Percentiles rank a stretch among this genome's conserved stretches.
phyloP scores from a whole-genome alignment of 352 stramenopile species.

The Bremia lactucae region DNA sequence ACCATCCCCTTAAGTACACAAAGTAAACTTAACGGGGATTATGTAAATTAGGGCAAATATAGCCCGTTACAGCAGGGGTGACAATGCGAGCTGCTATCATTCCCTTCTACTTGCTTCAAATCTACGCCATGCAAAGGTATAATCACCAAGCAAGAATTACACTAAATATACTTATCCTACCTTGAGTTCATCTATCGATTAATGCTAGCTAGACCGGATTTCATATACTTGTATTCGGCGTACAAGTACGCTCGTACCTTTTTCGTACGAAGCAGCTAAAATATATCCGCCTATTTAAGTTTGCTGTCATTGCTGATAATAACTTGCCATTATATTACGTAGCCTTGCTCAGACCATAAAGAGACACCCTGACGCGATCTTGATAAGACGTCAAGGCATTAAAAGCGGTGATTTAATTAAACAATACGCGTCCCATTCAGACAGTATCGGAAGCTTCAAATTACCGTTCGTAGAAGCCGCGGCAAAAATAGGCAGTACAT shows the following conservation, averaged over 20 bases:
- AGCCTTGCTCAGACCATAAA: conserved; percentile 33
- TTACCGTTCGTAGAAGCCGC: no score
- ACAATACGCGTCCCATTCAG: conserved; percentile 58
- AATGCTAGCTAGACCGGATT: conserved; percentile 41
- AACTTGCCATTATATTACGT: conserved; percentile 6
- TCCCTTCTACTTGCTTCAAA: conserved; percentile 62
- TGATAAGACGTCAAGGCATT: conserved; percentile 35
- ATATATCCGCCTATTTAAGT: not conserved
- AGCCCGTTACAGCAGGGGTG: no score
- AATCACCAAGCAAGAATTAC: no score
- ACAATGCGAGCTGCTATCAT: conserved; percentile 56
- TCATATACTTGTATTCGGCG: conserved; percentile 53
- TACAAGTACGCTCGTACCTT: conserved; percentile 71
- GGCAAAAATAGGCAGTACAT: no score
- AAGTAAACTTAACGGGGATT: no score
- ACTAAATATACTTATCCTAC: no score
- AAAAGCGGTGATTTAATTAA: conserved; percentile 60
- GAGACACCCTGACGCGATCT: conserved; percentile 38
- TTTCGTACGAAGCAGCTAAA: conserved; percentile 24
- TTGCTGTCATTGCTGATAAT: conserved; percentile 1
- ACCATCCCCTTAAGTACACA: no score
- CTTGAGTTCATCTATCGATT: conserved; percentile 10
- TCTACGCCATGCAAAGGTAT: conserved; percentile 51
- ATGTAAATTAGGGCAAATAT: no score
- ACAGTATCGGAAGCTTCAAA: conserved; percentile 52